These are phyloP conservation scores for Fomitopsis pulvina DNA, from an alignment of 768 basidiomycete genomes.

Conservation along the genomic window DNA sequence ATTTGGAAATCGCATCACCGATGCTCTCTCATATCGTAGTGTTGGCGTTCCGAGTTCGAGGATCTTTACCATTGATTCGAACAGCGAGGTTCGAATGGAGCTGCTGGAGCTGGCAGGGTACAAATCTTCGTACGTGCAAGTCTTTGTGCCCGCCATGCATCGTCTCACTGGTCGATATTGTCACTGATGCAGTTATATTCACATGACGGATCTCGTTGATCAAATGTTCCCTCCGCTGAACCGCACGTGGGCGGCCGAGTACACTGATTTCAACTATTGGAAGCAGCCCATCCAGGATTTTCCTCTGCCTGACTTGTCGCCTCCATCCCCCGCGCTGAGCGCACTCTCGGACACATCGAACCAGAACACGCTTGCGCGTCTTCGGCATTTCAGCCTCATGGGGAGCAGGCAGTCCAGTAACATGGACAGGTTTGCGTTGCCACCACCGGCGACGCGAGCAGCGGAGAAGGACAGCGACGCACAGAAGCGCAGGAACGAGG, in stretches of 20 bases:
- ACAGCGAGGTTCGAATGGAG: slow-evolving; percentile 95
- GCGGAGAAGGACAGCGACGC: slow-evolving; percentile 6
- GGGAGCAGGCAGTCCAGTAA: slow-evolving; percentile 34
- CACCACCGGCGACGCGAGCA: slow-evolving; percentile 23
- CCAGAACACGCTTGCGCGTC: slow-evolving; percentile 62
- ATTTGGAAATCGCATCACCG: slow-evolving; percentile 97
- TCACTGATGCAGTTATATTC: slow-evolving; percentile 66
- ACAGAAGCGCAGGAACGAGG: slow-evolving; percentile 14
- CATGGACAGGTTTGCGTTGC: slow-evolving; percentile 23
- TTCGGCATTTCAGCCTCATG: slow-evolving; percentile 77
- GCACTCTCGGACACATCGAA: slow-evolving; percentile 86
- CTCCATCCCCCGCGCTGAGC: slow-evolving; percentile 90
- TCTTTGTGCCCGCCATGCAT: not conserved
- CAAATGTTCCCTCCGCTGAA: slow-evolving; percentile 98
- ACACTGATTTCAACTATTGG: slow-evolving; percentile 98
- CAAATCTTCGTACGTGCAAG: slow-evolving; percentile 75
- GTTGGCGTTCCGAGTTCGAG: slow-evolving; percentile 91
- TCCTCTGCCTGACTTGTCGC: slow-evolving; percentile 70
- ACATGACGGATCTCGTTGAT: slow-evolving; percentile 99
- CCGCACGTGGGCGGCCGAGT: slow-evolving; percentile 83
- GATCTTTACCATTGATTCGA: slow-evolving; percentile 95
- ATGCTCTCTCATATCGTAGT: slow-evolving; percentile 94
- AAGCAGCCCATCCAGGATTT: slow-evolving; percentile 73
- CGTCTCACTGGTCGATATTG: not conserved
- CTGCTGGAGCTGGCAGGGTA: slow-evolving; percentile 94